Percentiles rank a stretch among this genome's conserved stretches.
Evolutionary conservation across 2,329 filamentous ascomycete species (phyloP).

Genomic region (Polytolypa hystricis): DNA sequence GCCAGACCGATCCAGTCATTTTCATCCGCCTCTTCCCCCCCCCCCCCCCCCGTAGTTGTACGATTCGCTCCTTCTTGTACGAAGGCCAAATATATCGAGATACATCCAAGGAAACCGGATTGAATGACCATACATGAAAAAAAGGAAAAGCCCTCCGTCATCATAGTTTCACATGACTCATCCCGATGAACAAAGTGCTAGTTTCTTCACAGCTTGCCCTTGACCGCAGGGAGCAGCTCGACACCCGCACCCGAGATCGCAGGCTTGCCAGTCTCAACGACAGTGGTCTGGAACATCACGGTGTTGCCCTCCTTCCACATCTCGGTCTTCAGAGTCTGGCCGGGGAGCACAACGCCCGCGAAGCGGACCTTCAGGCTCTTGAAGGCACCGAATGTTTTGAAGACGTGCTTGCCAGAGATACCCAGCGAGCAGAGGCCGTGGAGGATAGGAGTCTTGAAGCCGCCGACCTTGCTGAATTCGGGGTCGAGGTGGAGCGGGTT

Average conservation of each 20-base stretch:
- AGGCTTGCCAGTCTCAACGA: conserved; percentile 86
- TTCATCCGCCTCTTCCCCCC: too few relatives aligned
- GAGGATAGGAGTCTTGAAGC: conserved; percentile 87
- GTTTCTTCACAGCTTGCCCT: background rate
- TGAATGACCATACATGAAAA: too few relatives aligned
- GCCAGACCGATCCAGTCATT: too few relatives aligned
- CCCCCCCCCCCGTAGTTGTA: too few relatives aligned
- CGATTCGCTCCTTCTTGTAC: too few relatives aligned
- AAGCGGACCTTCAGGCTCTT: conserved; percentile 92
- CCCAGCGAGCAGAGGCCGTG: conserved; percentile 97
- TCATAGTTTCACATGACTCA: too few relatives aligned
- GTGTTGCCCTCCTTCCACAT: conserved; percentile 83
- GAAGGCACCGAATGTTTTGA: conserved; percentile 69
- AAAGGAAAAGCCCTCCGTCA: background rate
- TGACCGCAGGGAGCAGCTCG: conserved; percentile 43
- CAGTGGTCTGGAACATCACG: conserved; percentile 74
- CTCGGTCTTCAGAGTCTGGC: conserved; percentile 82
- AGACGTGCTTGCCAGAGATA: conserved; percentile 79
- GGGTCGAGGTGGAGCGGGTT: conserved; percentile 97
- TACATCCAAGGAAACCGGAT: too few relatives aligned
- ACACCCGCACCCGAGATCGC: conserved; percentile 72
- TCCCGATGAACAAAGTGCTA: background rate
- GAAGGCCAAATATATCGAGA: too few relatives aligned
- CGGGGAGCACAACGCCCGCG: conserved; percentile 71
- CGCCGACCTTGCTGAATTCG: conserved; percentile 83